Evolutionary conservation across 257 asterid genomes (phyloP), one percentile per base, ranked within the genome.

Genomic region (Dorcoceras hygrometricum): DNA sequence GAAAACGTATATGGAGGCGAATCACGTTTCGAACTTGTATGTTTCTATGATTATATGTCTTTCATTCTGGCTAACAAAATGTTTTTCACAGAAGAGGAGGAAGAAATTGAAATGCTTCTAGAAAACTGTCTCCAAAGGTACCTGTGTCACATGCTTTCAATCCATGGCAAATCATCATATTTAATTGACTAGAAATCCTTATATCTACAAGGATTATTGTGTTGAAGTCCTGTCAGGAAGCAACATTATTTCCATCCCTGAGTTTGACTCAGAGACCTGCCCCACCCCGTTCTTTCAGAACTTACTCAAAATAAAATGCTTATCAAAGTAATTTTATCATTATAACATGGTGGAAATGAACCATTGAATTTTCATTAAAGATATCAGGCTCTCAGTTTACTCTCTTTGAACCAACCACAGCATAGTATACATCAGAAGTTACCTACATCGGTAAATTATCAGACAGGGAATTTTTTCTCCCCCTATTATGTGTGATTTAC

Each of bases 41-140:
- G 56, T 31, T 48, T 72, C 50, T 39, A 19, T 67, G 51, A 68
- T 50, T 24, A 28, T 32, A 46, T 53, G 43, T 25, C 56, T 66
- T 57, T 58, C 74, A 31, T 64, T 32, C 73, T 77, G 62, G 72
- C 62, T 28, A 36, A 59, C 28, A 63, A 32, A 43, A 53, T 73
- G 54, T 73, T 51, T 75, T 72, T 73, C 75, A 68, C 95, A 94
- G 99, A 94, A 73, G 95, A 94, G 75, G 99, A 94, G 80, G 99
- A 94, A 80, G 99, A 94, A 81, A 94, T 94, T 70, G 99, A 94
- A 82, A 94, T 94, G 99, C 95, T 94, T 61, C 63, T 94, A 82
- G 99, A 94, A 76, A 94, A 94, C 75, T 94, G 84, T 82, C 95
- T 94, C 76, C 99, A 94, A 71, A 85, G 99, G 99, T 94, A 65